phyloP scores from a whole-genome alignment of 1,284 basidiomycete species.

The Neolentinus lepideus region DNA sequence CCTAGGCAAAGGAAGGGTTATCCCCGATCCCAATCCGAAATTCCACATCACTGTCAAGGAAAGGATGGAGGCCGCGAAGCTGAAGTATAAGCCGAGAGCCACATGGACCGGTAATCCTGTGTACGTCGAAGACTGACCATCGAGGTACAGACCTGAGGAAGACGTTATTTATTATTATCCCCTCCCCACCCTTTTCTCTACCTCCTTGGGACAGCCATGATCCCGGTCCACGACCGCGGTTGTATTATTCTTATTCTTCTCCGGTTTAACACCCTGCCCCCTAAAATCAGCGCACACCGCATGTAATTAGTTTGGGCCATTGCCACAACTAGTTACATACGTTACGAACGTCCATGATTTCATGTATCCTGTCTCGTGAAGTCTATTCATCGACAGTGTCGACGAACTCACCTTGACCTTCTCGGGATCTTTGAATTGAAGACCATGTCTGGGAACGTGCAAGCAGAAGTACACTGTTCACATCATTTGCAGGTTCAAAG shows the following conservation, averaged over 20 bases:
- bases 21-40: conserved; percentile 31
- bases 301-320: not conserved
- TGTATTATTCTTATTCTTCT: not conserved
- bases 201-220: not conserved
- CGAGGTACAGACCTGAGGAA: not conserved
- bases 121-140: conserved; percentile 32
- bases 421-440: too few species aligned
- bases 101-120: conserved; percentile 38
- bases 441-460: too few species aligned
- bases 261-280: not conserved
- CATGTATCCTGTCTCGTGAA: not conserved
- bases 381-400: too few species aligned
- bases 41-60: conserved; percentile 48
- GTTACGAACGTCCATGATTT: not conserved
- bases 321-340: not conserved
- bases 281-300: not conserved
- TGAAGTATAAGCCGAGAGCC: conserved; percentile 47
- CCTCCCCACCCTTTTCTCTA: not conserved
- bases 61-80: conserved; percentile 33
- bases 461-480: too few species aligned
- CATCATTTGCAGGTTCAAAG: too few species aligned
- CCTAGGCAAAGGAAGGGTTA: conserved; percentile 39
- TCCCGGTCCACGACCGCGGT: not conserved
- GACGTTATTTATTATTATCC: not conserved
- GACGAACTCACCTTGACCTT: too few species aligned